Evolutionary conservation across 2,329 filamentous ascomycete species (phyloP), one percentile per base, ranked within the genome.

Genomic region (Fonsecaea multimorphosa): DNA sequence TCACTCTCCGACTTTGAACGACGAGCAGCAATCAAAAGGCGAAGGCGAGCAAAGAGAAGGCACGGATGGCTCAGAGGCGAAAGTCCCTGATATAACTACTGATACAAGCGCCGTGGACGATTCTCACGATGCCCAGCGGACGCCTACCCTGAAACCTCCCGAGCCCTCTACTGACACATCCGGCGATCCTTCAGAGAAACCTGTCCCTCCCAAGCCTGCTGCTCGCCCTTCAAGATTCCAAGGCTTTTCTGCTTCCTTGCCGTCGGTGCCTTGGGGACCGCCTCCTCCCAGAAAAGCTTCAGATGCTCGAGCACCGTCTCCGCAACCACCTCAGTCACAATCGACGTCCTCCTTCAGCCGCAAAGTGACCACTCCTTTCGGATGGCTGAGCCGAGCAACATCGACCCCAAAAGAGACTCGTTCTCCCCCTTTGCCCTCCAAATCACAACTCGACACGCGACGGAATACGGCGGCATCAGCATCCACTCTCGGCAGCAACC

Each of bases 331-430:
- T 29, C 70, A 73, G 76, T 38, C 70, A 7, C 68, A 70, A 19
- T 59, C 64, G 19, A 54, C 67, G n/a, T 76, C 80, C 11, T 49
- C 79, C 46, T 76, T 80, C 19, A 73, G 81, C 71, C 85, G 92
- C 74, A 96, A 95, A 77, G 85, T 96, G 62, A 93, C 91, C 8
- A 92, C 91, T 71, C 92, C 91, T n/a, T 96, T 96, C 73, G 87
- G 91, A 44, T 72, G 71, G 71, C 38, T 72, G 9, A 71, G 67
- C 61, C 65, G 71, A 55, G 68, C 68, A 24, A 64, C 70, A 94
- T 78, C 77, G 31, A 77, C 78, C 11, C 83, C 84, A 38, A 85
- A 84, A 75, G 86, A 85, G 59, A 76, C 81, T 49, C 84, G 86
- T 58, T 84, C 87, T 12, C 84, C 86, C 5, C 84, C 89, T 19